Conservation (phyloP, 306 rosid species). For the Morella rubra region DNA sequence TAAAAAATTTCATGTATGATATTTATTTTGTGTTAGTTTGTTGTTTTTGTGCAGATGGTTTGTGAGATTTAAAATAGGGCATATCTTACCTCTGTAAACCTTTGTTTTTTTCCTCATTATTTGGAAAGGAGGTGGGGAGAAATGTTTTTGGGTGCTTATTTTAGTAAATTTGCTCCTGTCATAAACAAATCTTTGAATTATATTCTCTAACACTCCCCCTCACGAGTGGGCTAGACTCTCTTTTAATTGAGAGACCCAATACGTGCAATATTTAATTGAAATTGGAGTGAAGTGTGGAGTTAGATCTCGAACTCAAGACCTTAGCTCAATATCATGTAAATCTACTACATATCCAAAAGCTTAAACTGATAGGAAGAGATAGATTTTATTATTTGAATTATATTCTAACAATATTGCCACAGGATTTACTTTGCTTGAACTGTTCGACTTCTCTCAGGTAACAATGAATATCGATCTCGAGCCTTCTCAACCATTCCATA, state of each 20-base stretch:
- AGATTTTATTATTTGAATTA: too few relatives aligned
- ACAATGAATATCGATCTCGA: slow-evolving; percentile 35
- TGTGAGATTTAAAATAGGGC: not conserved
- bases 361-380: too few relatives aligned
- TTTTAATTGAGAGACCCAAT: too few relatives aligned
- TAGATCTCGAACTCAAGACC: too few relatives aligned
- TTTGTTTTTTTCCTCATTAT: not conserved
- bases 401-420: not conserved
- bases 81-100: not conserved
- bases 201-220: too few relatives aligned
- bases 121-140: not conserved
- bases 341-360: too few relatives aligned
- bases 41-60: not conserved
- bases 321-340: too few relatives aligned
- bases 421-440: slow-evolving; percentile 9
- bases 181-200: too few relatives aligned
- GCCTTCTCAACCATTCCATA: slow-evolving; percentile 31
- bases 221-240: too few relatives aligned
- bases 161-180: not conserved
- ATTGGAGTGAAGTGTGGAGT: too few relatives aligned
- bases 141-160: not conserved
- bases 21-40: not conserved
- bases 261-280: too few relatives aligned
- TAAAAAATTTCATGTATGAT: not conserved
- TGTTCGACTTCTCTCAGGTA: slow-evolving; percentile 31